Base-by-base conservation (phyloP, 2,329 filamentous ascomycete species). In the Verticillium isaacii region DNA sequence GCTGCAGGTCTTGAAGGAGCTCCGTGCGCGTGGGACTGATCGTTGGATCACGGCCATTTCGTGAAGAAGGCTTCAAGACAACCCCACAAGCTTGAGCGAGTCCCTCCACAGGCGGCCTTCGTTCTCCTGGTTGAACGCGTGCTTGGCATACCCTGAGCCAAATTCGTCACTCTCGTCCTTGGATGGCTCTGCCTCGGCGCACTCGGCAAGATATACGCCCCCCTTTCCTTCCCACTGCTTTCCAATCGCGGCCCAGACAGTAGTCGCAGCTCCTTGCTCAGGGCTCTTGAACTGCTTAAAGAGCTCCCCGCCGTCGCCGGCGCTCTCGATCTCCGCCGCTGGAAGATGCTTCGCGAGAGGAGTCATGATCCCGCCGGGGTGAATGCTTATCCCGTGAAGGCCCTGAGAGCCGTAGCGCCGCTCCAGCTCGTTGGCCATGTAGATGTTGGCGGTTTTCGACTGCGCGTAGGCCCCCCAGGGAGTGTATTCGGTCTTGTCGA, bases 401-500 rank as follows among this genome's bases (percentile, higher is more conserved):
- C 78, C 77, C 3, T 71, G 66, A 0, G 68, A 29, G 2, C 77
- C 78, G 62, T 81, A 84, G 0, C 74, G 74, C 1, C 82, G 74
- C 36, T 85, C 81, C 32, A 85, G 74, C 61, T 83, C 75, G 62
- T 80, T 82, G 3, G 82, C 78, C 59, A 81, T 78, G 64, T 76
- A 81, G 19, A 84, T 75, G 62, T 81, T 83, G 14, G 83, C 82
- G 0, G 76, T 75, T 65, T 86, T 86, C 58, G 74, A 73, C 64
- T 82, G 78, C 0, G 73, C 77, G 62, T 86, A 86, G 0, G 78
- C 73, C n/a, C 61, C 41, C 59, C 67, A 72, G 0, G 73, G 72
- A 3, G 74, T 60, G 61, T 82, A 66, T 4, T 50, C 60, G 12
- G 63, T 61, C 1, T 70, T 73, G 25, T 74, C 70, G 62, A 82